These are phyloP conservation scores for Wallacemonas sp. DNA, from an alignment of 208 protist species.

Conservation along the genomic window DNA sequence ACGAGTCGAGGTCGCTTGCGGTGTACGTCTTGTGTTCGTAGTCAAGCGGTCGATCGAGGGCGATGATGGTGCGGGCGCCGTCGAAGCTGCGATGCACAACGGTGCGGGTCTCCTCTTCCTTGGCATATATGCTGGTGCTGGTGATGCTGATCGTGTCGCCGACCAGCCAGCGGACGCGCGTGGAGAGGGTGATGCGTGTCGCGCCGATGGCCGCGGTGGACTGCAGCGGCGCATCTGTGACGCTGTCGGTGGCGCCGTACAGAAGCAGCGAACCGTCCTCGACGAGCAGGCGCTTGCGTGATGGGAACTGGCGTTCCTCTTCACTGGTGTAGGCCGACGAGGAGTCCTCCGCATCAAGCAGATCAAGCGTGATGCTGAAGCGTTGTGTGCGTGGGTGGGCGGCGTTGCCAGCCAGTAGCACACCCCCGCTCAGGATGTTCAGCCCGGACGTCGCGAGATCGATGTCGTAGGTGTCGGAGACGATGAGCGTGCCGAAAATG, in stretches of 20 bases:
- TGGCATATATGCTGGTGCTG: slow-evolving; percentile 20
- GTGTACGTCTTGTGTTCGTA: slow-evolving; percentile 34
- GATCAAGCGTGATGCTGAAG: slow-evolving; percentile 35
- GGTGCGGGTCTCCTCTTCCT: slow-evolving; percentile 37
- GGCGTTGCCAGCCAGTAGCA: slow-evolving; percentile 32
- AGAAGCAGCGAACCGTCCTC: slow-evolving; percentile 37
- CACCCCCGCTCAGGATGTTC: slow-evolving; percentile 26
- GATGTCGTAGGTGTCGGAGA: slow-evolving; percentile 31
- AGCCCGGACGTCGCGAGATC: slow-evolving; percentile 27
- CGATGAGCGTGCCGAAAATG: slow-evolving; percentile 40
- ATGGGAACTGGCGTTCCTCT: slow-evolving; percentile 19
- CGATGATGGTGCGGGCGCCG: slow-evolving; percentile 26
- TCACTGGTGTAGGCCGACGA: slow-evolving; percentile 16
- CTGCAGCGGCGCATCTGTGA: slow-evolving; percentile 10
- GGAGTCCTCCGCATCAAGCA: slow-evolving; percentile 19
- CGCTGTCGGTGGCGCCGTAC: slow-evolving; percentile 21
- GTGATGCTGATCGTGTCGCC: slow-evolving; percentile 56
- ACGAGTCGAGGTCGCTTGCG: not conserved
- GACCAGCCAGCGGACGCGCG: slow-evolving; percentile 45
- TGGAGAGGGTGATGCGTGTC: slow-evolving; percentile 22
- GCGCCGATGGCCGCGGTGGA: slow-evolving; percentile 23
- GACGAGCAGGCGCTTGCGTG: slow-evolving; percentile 32
- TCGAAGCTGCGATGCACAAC: slow-evolving; percentile 23
- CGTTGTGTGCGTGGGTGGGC: slow-evolving; percentile 20
- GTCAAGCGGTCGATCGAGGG: slow-evolving; percentile 28